Conservation (phyloP, 2,329 filamentous ascomycete species). For the Thermomyces lanuginosus region DNA sequence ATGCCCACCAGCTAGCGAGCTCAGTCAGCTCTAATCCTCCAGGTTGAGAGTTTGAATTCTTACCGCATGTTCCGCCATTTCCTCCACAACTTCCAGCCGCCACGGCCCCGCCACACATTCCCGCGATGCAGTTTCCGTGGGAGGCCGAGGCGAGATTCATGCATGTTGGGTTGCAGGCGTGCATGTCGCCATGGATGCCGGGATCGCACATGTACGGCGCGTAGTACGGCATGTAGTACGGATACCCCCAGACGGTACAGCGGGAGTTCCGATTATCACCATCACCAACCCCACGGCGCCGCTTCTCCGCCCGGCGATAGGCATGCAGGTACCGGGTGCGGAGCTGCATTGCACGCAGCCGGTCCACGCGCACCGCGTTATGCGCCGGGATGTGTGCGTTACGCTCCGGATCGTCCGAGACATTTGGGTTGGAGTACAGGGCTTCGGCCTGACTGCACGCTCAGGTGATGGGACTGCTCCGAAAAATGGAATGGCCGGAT, state of each 20-base stretch:
- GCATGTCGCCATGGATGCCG: constrained; percentile 24
- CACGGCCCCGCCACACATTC: constrained; percentile 27
- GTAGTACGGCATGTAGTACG: constrained; percentile 30
- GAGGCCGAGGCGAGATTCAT: constrained; percentile 25
- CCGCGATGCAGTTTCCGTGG: constrained; percentile 33
- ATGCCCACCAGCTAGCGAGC: constrained; percentile 24
- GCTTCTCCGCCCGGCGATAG: constrained; percentile 18
- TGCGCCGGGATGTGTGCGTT: constrained; percentile 59
- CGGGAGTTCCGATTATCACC: constrained; percentile 17
- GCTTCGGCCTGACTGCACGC: constrained; percentile 36
- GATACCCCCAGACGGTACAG: constrained; percentile 32
- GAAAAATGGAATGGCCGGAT: constrained; percentile 23
- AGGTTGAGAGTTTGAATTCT: too few relatives aligned
- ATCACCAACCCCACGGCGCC: constrained; percentile 23
- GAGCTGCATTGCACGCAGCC: constrained; percentile 25
- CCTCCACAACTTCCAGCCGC: constrained; percentile 27
- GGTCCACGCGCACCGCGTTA: constrained; percentile 41
- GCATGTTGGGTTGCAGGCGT: constrained; percentile 30
- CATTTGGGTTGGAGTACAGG: constrained; percentile 21
- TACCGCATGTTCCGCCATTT: constrained; percentile 10
- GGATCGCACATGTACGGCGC: constrained; percentile 33
- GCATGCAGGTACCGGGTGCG: constrained; percentile 39
- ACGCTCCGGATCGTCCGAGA: constrained; percentile 36
- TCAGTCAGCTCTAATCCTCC: too few relatives aligned
- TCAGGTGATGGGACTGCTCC: constrained; percentile 29